A percentile compares a stretch with the other conserved stretches of the same genome.
phyloP scores from a whole-genome alignment of 805 yeast genomes.

The Ogataea philodendri region DNA sequence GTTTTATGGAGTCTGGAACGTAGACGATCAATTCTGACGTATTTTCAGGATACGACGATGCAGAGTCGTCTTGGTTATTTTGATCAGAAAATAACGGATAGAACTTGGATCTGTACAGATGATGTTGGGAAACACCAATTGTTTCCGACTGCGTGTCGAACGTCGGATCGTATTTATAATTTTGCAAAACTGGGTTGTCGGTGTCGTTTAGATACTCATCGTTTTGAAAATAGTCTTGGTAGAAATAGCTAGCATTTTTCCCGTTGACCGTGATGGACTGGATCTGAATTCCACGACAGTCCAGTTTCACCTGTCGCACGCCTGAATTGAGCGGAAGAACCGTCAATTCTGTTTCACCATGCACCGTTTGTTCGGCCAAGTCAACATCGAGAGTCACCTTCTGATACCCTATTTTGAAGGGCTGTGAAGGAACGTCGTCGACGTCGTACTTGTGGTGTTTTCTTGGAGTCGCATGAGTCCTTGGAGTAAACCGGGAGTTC shows the following conservation, averaged over 20 bases:
- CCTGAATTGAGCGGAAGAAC: conserved; percentile 65
- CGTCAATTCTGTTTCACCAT: conserved; percentile 81
- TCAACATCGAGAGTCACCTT: conserved; percentile 79
- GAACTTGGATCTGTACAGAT: conserved; percentile 51
- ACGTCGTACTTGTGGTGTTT: conserved; percentile 26
- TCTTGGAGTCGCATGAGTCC: conserved; percentile 24
- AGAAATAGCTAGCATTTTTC: conserved; percentile 51
- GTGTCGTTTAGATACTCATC: conserved; percentile 35
- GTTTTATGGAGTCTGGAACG: conserved; percentile 64
- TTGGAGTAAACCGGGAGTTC: conserved; percentile 26
- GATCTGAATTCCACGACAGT: conserved; percentile 74
- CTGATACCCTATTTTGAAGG: conserved; percentile 81
- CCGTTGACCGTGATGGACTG: conserved; percentile 64
- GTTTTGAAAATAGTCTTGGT: conserved; percentile 49
- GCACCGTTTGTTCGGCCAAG: conserved; percentile 52
- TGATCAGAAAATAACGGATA: conserved; percentile 51
- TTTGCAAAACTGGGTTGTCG: conserved; percentile 30
- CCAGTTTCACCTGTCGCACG: conserved; percentile 62
- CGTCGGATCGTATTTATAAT: conserved; percentile 29
- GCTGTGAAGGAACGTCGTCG: conserved; percentile 35
- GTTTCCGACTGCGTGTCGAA: conserved; percentile 44
- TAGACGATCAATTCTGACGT: conserved; percentile 64
- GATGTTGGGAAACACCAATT: conserved; percentile 54
- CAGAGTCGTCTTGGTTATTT: conserved; percentile 32
- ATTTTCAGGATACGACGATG: conserved; percentile 32